Conservation (phyloP, 352 stramenopile species). For the Phytopythium mirpurense region DNA sequence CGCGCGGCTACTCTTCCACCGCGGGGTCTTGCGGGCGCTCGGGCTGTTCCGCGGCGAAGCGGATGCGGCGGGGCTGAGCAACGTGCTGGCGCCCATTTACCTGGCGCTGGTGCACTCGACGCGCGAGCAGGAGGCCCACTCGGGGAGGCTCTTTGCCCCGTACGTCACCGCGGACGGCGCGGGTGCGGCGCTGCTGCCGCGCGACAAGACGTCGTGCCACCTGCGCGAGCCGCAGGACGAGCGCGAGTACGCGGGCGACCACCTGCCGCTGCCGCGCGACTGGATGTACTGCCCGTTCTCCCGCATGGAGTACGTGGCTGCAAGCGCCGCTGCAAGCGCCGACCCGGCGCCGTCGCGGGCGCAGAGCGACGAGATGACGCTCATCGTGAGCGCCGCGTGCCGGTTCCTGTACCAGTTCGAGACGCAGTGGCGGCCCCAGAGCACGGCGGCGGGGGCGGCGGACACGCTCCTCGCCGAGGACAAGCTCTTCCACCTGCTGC, state of each 20-base stretch:
- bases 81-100: constrained; percentile 59
- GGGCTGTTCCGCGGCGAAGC: constrained; percentile 36
- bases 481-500: constrained; percentile 70
- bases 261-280: constrained; percentile 55
- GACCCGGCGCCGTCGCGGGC: constrained; percentile 30
- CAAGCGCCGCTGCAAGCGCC: constrained; percentile 11
- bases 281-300: constrained; percentile 75
- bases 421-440: constrained; percentile 3
- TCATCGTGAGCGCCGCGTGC: constrained; percentile 64
- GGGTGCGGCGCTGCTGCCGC: not conserved
- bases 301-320: constrained; percentile 40
- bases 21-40: constrained; percentile 25
- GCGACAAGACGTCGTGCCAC: constrained; percentile 45
- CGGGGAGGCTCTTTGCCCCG: constrained; percentile 22
- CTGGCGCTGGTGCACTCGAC: constrained; percentile 57
- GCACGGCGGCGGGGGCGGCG: not conserved
- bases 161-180: not conserved
- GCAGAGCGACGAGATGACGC: constrained; percentile 63
- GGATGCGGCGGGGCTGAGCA: constrained; percentile 41
- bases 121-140: constrained; percentile 52
- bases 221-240: constrained; percentile 56
- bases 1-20: constrained; percentile 39
- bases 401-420: constrained; percentile 63
- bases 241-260: constrained; percentile 37
- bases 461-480: constrained; percentile 35